Evolutionary conservation across 2,329 filamentous ascomycete genomes (phyloP), one percentile per base, ranked within the genome.

Genomic region (Fusarium marasasianum): DNA sequence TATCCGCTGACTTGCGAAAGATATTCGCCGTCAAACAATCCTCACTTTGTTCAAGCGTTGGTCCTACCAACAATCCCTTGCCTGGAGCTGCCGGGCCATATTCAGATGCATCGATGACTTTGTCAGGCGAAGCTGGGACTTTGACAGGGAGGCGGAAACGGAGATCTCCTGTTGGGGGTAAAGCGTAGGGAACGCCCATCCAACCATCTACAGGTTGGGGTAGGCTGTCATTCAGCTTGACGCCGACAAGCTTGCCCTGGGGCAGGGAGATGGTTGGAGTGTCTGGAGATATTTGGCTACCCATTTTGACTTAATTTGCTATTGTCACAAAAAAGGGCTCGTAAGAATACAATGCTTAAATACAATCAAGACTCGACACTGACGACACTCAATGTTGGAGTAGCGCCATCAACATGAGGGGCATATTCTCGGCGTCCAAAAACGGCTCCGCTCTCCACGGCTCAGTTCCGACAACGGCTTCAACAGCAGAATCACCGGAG

Each of bases 21-120:
- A 90, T 79, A 71, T 90, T 90, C 10, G 83, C 79, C 61, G 87
- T 88, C 20, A 91, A 81, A 60, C 89, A 91, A 77, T 90, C 83
- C 78, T 90, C 89, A 63, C 84, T 80, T 51, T 82, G 79, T 17
- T 79, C 79, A 38, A 81, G 69, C 4, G 72, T 63, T 1, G 77
- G 77, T 2, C 71, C 72, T 13, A 66, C 66, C 10, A 79, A 41
- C 11, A 79, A 55, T 6, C 56, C 77, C 31, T 78, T 78, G 22
- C 75, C 77, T 3, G 76, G 77, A 8, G 69, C 76, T 47, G 75
- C 63, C 41, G 79, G 76, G 3, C 87, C 86, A 63, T 83, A 86
- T 31, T 73, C 71, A 20, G 80, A 75, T 1, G 85, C 82, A 8
- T 82, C 74, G 44, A 83, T 79, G 1, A 75, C 75, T 40, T 67